Base-by-base conservation (phyloP, 2,329 filamentous ascomycete species). In the Xylaria polymorpha region DNA sequence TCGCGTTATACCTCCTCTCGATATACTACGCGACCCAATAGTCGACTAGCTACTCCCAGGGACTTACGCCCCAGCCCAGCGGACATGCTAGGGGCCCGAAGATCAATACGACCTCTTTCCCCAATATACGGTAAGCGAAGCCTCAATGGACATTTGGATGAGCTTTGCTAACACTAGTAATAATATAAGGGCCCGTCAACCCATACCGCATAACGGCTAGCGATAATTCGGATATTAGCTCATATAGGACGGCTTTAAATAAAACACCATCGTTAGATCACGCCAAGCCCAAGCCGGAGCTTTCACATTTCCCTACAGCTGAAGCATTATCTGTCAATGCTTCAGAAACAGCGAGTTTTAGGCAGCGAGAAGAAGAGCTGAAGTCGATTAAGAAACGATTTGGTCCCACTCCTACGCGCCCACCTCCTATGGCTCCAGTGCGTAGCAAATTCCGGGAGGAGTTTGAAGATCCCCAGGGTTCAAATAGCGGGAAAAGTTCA, bases 381-480 rank as follows among this genome's bases (percentile, higher is more conserved):
- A 74, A 68, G 44, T 80, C 80, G 0, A 80, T 85, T 22, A 77
- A 82, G 61, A 80, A 80, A 64, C 78, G 82, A n/a, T 84, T 85
- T 61, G 77, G 78, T 14, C 72, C 80, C n/a, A 74, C 77, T 5
- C 66, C 80, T 1, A 57, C 77, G 15, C 77, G 76, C 3, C 79
- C 75, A 35, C 78, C 78, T 43, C 75, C 73, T 2, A 74, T 74
- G 1, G 62, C 69, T n/a, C 76, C 75, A 12, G 66, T 81, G 1
- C 71, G 70, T 55, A 84, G 81, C 70, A 82, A 77, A 22, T 85
- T 85, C 71, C 77, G 73, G 10, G 83, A 85, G 67, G 78, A 83
- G 5, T 80, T 84, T 59, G 72, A 79, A 18, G 72, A 74, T 5
- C 53, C 71, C 7, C 71, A 66, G 51, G 35, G 67, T 15, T 62